These are phyloP conservation scores for Penicillium sp. DNA, from an alignment of 2,329 filamentous ascomycete species.

Conservation along the genomic window DNA sequence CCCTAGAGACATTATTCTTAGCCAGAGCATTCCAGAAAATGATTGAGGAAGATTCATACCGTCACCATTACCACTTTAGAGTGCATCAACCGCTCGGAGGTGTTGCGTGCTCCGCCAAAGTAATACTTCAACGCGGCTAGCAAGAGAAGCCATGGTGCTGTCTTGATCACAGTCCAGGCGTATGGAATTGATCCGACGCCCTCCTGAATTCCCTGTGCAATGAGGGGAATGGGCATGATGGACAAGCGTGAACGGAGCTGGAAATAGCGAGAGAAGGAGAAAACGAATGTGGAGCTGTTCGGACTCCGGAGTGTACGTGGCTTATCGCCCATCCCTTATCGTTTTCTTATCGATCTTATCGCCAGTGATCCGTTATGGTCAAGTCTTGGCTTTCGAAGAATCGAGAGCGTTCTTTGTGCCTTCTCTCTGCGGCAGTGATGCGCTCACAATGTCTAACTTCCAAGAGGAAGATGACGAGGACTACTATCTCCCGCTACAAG, in stretches of 20 bases:
- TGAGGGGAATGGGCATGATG: constrained; percentile 65
- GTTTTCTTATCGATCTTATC: constrained; percentile 14
- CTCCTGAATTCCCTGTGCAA: constrained; percentile 57
- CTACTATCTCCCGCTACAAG: constrained; percentile 61
- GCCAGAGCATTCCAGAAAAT: constrained; percentile 12
- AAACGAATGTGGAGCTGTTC: constrained; percentile 16
- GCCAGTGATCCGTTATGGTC: constrained; percentile 7
- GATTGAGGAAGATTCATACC: constrained; percentile 50
- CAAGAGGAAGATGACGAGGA: constrained; percentile 55
- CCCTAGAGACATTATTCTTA: constrained; percentile 54
- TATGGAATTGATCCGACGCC: constrained; percentile 60
- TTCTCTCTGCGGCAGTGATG: not conserved
- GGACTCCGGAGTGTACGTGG: constrained; percentile 20
- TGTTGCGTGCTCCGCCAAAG: constrained; percentile 74
- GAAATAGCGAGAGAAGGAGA: constrained; percentile 11
- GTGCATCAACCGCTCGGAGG: constrained; percentile 81
- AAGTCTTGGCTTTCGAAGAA: not conserved
- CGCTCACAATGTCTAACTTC: constrained; percentile 29
- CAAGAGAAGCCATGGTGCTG: constrained; percentile 56
- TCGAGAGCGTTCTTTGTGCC: not conserved
- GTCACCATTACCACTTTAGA: constrained; percentile 93
- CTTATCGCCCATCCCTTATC: constrained; percentile 10
- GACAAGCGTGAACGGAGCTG: constrained; percentile 2
- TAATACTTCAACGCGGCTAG: constrained; percentile 71
- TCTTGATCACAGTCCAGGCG: constrained; percentile 56